Conservation (phyloP, 2,329 filamentous ascomycete species). For the Alternaria gansuensis region DNA sequence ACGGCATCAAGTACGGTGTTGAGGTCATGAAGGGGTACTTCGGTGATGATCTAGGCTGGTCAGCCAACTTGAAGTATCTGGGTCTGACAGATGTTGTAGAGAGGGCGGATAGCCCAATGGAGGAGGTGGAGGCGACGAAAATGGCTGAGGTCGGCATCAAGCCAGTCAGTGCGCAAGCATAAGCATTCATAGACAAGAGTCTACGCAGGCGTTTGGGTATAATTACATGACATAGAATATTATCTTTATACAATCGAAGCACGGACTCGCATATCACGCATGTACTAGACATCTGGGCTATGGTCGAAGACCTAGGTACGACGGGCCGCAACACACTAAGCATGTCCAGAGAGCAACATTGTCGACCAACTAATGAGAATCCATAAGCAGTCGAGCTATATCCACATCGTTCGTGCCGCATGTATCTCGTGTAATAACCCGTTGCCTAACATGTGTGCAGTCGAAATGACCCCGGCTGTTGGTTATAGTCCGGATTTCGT, state of each 20-base stretch:
- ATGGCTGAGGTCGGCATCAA: slow-evolving; percentile 44
- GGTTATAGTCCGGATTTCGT: neutral
- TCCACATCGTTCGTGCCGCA: neutral
- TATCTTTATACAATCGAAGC: neutral
- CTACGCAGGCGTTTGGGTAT: neutral
- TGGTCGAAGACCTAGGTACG: neutral
- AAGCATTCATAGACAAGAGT: slow-evolving; percentile 7
- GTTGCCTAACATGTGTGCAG: neutral
- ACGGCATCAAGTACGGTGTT: slow-evolving; percentile 67
- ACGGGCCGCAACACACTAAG: neutral
- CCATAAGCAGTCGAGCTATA: neutral
- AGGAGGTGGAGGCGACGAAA: slow-evolving; percentile 30
- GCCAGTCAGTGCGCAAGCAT: slow-evolving; percentile 40
- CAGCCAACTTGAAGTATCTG: slow-evolving; percentile 47
- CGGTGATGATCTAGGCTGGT: slow-evolving; percentile 69
- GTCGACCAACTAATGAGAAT: neutral
- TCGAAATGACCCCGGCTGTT: neutral
- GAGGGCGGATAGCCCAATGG: slow-evolving; percentile 25
- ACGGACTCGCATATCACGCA: neutral
- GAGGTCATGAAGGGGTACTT: slow-evolving; percentile 72
- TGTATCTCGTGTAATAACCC: neutral
- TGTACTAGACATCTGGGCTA: neutral
- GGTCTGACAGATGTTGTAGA: slow-evolving; percentile 48
- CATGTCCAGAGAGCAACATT: neutral
- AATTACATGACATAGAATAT: neutral